These are phyloP conservation scores for Aspergillus coremiiformis DNA, from an alignment of 495 filamentous ascomycete species.

Conservation along the genomic window DNA sequence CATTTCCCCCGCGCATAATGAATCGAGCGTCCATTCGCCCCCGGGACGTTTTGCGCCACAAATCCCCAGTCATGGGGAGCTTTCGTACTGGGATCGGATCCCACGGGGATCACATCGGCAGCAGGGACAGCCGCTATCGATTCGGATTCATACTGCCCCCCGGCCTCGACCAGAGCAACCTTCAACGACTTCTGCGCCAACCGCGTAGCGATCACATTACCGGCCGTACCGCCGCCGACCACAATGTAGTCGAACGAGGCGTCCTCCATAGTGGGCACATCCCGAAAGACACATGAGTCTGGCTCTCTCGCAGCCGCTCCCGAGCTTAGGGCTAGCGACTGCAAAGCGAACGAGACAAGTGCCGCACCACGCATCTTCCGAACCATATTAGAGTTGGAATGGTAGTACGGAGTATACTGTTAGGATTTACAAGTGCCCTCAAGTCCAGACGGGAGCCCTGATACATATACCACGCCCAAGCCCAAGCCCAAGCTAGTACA, in stretches of 20 bases:
- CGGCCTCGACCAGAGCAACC: slow-evolving; percentile 50
- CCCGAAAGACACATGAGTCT: neutral
- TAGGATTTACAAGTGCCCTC: no score
- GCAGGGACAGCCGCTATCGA: slow-evolving; percentile 19
- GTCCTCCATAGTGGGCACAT: neutral
- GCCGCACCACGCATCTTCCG: neutral
- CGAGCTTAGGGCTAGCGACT: neutral
- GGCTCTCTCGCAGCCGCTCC: neutral
- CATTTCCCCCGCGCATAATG: slow-evolving; percentile 31
- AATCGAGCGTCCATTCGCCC: slow-evolving; percentile 23
- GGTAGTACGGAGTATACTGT: neutral
- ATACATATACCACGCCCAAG: no score
- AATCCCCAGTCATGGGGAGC: slow-evolving; percentile 41
- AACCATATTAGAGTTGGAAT: neutral
- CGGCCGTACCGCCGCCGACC: slow-evolving; percentile 49
- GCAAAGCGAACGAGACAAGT: neutral
- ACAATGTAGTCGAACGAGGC: slow-evolving; percentile 42
- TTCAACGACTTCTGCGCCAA: slow-evolving; percentile 29
- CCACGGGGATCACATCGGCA: slow-evolving; percentile 14
- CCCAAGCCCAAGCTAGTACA: no score
- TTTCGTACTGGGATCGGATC: slow-evolving; percentile 27
- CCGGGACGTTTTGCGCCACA: slow-evolving; percentile 30
- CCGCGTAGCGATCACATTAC: slow-evolving; percentile 40
- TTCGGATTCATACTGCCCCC: slow-evolving; percentile 45
- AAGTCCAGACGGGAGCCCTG: neutral